Base-by-base conservation (phyloP, 371 early-diverging fungal genomes). In the Rhizopus stolonifer region DNA sequence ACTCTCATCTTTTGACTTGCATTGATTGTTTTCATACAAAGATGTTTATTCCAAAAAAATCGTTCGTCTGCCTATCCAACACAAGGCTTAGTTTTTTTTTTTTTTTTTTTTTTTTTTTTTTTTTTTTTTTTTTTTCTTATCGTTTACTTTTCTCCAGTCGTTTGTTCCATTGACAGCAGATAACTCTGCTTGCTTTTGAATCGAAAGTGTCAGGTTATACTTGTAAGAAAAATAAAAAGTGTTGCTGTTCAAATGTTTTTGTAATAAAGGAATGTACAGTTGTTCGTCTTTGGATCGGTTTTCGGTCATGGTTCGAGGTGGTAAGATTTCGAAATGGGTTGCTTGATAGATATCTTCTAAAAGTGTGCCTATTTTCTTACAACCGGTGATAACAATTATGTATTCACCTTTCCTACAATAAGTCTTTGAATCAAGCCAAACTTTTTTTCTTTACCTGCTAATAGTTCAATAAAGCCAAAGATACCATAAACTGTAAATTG, bases 1-100 rank as follows among this genome's bases (percentile, higher is more conserved):
- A 46, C 46, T 22, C 36, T 47, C 31, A 46, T 47, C 23, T 46
- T 24, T 17, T 22, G 8, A 9, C 58, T 54, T 1, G 63, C 58
- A 18, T 72, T 69, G 15, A 89, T 84, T 33, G 90, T 56, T 34
- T 87, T 81, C 46, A 77, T 69, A 19, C 75, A 69, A 19, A 95
- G 64, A 42, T 79, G 80, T 26, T 72, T 72, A 69, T 96, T 97
- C 94, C 91, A 97, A 64, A 89, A 94, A 67, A 95, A 97, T 29
- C 93, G 80, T 31, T 82, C 79, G 62, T 95, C 92, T 3, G 90
- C 87, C 81, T 87, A 61, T 15, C n/a, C 19, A 8, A n/a, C 32
- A 3, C n/a, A 32, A 18, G 22, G n/a, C n/a, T 18, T 17, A 21
- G 23, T 15, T 19, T 36, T 9, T 25, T 11, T 45, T 21, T 15